Base-by-base conservation (phyloP, 805 yeast species). In the Brettanomyces sp. region DNA sequence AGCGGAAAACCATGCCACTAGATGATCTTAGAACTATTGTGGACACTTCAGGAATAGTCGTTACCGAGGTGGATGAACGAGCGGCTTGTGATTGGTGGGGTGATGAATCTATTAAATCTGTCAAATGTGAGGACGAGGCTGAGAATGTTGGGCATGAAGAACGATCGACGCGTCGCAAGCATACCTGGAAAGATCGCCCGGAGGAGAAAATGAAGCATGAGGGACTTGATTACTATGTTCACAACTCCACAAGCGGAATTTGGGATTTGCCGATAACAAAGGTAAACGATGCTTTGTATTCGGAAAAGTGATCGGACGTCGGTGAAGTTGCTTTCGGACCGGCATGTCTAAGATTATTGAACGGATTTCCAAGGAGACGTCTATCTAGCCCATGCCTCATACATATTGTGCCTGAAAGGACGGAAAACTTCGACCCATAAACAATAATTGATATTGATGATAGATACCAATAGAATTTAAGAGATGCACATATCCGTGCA, bases 241-340 rank as follows among this genome's bases (percentile, higher is more conserved):
- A 71, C 67, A 58, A 62, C 13, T 77, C 85, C 18, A 81, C 93
- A 0, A 85, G 87, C 57, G 96, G 95, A 0, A 90, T 91, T 4
- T 77, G 88, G 76, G 98, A 90, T 61, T 58, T 90, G 44, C 91
- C 96, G 0, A 69, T 89, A 1, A 73, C 77, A 12, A 73, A 79
- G 41, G 91, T 83, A 1, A 82, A 85, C 55, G 72, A 73, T 42
- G 79, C 83, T 1, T 62, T 86, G 14, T 85, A 85, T 56, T 66
- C 49, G 11, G 52, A 47, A 2, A 45, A 42, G 2, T 13, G 42
- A 18, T 35, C 21, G 47, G 38, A 14, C 14, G 32, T 9, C 41
- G 21, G 37, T n/a, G n/a, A n/a, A 35, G 21, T 35, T 35, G 7
- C 21, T n/a, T 6, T 35, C 13, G 37, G 11, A 35, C 5, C 5